Evolutionary conservation across 768 basidiomycete genomes (phyloP), one percentile per base, ranked within the genome.

Genomic region (Kwoniella heveanensis): DNA sequence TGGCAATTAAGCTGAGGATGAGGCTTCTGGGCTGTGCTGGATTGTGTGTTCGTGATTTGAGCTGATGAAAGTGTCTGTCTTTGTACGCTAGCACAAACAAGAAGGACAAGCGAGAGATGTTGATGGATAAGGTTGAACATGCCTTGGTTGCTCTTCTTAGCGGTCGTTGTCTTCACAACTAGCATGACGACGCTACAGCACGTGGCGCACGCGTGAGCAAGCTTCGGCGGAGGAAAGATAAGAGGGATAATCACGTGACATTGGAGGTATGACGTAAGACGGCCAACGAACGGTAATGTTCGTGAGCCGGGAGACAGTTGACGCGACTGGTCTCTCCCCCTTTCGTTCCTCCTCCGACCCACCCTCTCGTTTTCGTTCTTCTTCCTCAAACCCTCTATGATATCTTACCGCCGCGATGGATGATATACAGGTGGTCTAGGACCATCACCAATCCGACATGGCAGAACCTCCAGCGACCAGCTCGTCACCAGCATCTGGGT

Each of bases 331-430:
- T 44, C 39, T 44, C 39, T 19, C 17, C 4, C 17, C 49, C 5
- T 48, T n/a, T 19, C 47, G 7, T 19, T 48, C 47, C 47, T 48
- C 17, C 17, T 19, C 13, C 32, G 32, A 13, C 5, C 32, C 10
- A 24, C 24, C n/a, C 44, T 47, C 26, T 57, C 56, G 21, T n/a
- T 30, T 29, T n/a, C n/a, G 22, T 57, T 47, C 56, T 29, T 57
- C 56, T 48, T 47, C 56, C 27, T 24, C 24, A 19, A n/a, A 22
- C 26, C 21, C 56, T 48, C 22, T 19, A 27, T 10, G 17, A 10
- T 32, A 5, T 32, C 32, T 6, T 32, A 5, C 5, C 7, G 32
- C 32, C 32, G 13, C 13, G 32, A 6, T 32, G 7, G 7, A 6
- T 32, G 32, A 5, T 32, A 32, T n/a, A n/a, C n/a, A n/a, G n/a